phyloP scores from a whole-genome alignment of 805 yeast species.

The Metschnikowia shivogae region DNA sequence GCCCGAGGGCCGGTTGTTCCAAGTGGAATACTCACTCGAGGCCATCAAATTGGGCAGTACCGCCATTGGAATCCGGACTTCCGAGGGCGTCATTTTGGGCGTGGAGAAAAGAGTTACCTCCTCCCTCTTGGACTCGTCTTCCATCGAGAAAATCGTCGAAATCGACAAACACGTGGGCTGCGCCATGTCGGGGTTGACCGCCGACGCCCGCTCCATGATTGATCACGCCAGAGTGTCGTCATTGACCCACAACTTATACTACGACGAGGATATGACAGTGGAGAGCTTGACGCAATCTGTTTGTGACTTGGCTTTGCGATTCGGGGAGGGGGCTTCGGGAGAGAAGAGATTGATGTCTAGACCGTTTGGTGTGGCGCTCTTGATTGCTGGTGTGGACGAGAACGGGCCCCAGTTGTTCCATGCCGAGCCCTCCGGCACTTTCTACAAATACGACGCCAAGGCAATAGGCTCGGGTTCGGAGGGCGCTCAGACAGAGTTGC shows the following conservation, averaged over 20 bases:
- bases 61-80: slow-evolving; percentile 93
- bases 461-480: slow-evolving; percentile 99
- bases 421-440: slow-evolving; percentile 99
- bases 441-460: slow-evolving; percentile 95
- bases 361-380: slow-evolving; percentile 97
- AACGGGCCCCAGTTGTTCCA: slow-evolving; percentile 95
- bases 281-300: slow-evolving; percentile 95
- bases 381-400: slow-evolving; percentile 94
- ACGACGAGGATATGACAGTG: slow-evolving; percentile 87
- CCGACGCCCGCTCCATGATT: slow-evolving; percentile 98
- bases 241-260: slow-evolving; percentile 83
- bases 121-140: slow-evolving; percentile 80
- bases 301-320: slow-evolving; percentile 92
- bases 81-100: slow-evolving; percentile 93
- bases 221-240: slow-evolving; percentile 94
- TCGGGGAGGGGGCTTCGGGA: slow-evolving; percentile 96
- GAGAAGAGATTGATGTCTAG: slow-evolving; percentile 95
- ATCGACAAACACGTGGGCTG: slow-evolving; percentile 93
- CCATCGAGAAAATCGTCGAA: slow-evolving; percentile 94
- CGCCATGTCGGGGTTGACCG: slow-evolving; percentile 98
- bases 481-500: slow-evolving; percentile 97
- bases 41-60: slow-evolving; percentile 98
- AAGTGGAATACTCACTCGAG: slow-evolving; percentile 95
- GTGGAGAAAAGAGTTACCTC: slow-evolving; percentile 98
- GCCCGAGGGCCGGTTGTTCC: slow-evolving; percentile 97